Percentiles rank a stretch among this genome's conserved stretches.
Evolutionary conservation across 164 flowering plant species (phyloP).

Genomic region (Nymphaea colorata): DNA sequence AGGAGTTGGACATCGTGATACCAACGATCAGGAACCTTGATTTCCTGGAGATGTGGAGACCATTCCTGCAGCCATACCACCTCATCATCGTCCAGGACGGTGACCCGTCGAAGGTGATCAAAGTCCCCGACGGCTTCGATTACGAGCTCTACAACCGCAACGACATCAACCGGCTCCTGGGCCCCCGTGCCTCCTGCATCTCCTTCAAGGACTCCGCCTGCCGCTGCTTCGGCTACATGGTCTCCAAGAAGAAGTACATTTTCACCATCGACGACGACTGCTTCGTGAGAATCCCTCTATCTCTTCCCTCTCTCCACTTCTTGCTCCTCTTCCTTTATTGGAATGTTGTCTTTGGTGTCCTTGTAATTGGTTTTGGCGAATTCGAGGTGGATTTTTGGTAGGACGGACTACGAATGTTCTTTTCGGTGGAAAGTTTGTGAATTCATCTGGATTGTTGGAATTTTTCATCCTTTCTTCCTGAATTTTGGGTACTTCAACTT

Average conservation of each 20-base stretch:
- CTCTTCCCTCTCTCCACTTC: not conserved
- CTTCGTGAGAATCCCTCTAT: conserved; percentile 44
- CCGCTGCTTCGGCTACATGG: conserved; percentile 79
- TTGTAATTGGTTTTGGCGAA: not conserved
- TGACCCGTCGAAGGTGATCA: conserved; percentile 57
- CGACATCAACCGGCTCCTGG: conserved; percentile 60
- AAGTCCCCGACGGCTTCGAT: conserved; percentile 72
- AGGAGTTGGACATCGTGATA: conserved; percentile 78
- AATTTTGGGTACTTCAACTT: not conserved
- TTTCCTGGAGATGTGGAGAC: conserved; percentile 88
- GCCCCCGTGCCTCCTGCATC: conserved; percentile 71
- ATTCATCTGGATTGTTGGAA: too few species aligned
- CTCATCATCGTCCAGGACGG: conserved; percentile 87
- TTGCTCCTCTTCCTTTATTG: not conserved
- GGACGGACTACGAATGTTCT: too few species aligned
- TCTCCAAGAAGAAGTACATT: conserved; percentile 85
- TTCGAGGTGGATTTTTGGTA: too few species aligned
- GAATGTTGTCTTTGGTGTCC: not conserved
- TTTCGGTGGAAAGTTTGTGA: too few species aligned
- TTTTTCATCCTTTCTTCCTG: too few species aligned
- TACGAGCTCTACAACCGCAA: conserved; percentile 78
- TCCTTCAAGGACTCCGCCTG: conserved; percentile 93
- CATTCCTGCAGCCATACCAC: conserved; percentile 68
- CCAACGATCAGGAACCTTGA: conserved; percentile 83
- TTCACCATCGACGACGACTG: conserved; percentile 84